Percentiles rank a stretch among this genome's conserved stretches.
Evolutionary conservation across 2,329 filamentous ascomycete species (phyloP).

Genomic region (Metarhizium album): DNA sequence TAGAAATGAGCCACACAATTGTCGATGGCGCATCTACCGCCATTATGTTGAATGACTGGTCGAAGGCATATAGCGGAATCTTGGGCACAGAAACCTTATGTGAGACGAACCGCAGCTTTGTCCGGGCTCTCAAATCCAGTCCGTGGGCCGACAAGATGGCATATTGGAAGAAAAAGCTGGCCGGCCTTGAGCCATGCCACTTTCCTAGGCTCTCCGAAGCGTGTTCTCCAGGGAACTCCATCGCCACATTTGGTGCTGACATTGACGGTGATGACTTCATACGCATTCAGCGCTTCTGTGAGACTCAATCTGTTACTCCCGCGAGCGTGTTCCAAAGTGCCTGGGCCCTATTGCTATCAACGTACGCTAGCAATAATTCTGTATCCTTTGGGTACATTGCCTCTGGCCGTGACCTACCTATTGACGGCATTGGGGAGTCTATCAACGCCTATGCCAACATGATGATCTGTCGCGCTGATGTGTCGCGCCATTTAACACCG

Average conservation of each 20-base stretch:
- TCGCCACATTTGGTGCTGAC: background rate
- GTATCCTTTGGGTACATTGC: slow-evolving; percentile 5
- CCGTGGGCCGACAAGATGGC: slow-evolving; percentile 1
- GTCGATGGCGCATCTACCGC: slow-evolving; percentile 21
- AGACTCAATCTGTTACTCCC: slow-evolving; percentile 18
- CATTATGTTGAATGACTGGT: slow-evolving; percentile 6
- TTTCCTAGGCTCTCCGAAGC: slow-evolving; percentile 4
- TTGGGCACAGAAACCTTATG: background rate
- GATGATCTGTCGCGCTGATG: slow-evolving; percentile 1
- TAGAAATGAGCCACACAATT: slow-evolving; percentile 7
- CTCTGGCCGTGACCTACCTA: slow-evolving; percentile 1
- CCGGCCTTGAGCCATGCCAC: slow-evolving; percentile 7
- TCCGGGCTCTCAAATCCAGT: slow-evolving; percentile 2
- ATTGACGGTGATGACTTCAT: background rate
- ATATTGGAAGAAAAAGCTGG: slow-evolving; percentile 9
- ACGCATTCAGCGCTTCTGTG: slow-evolving; percentile 22
- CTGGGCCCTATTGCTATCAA: slow-evolving; percentile 9
- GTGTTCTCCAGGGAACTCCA: background rate
- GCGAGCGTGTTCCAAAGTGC: slow-evolving; percentile 6
- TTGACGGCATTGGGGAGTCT: slow-evolving; percentile 3
- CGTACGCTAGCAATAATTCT: slow-evolving; percentile 1
- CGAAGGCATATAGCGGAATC: slow-evolving; percentile 1
- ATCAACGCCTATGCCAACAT: slow-evolving; percentile 4
- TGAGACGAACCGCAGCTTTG: slow-evolving; percentile 4
- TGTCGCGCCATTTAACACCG: slow-evolving; percentile 21